Percentiles rank a stretch among this genome's conserved stretches.
Conservation (phyloP, 2,329 filamentous ascomycete species). For the Xylaria sp. region DNA sequence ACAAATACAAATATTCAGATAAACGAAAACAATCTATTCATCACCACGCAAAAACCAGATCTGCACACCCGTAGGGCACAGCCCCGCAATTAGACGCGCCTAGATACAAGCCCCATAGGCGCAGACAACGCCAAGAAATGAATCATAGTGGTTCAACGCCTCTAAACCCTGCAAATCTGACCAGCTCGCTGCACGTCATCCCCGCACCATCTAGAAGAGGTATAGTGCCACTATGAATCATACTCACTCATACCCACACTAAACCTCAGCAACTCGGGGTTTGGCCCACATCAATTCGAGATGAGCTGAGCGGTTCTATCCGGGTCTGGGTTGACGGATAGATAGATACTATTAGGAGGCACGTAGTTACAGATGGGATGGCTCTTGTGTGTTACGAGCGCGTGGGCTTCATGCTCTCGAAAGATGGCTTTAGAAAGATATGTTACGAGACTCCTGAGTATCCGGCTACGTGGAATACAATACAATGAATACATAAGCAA, state of each 20-base stretch:
- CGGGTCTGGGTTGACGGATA: background rate
- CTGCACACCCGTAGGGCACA: background rate
- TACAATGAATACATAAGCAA: background rate
- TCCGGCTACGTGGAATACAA: background rate
- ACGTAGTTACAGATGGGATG: background rate
- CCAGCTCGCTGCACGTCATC: background rate
- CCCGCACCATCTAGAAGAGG: background rate
- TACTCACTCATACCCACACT: slow-evolving; percentile 30
- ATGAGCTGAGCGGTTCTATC: background rate
- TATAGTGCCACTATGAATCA: slow-evolving; percentile 32
- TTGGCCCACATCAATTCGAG: slow-evolving; percentile 9
- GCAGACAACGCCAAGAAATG: slow-evolving; percentile 28
- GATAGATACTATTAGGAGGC: background rate
- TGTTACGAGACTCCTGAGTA: background rate
- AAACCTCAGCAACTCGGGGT: background rate
- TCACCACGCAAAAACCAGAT: background rate
- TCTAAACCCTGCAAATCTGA: background rate
- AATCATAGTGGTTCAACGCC: slow-evolving; percentile 36
- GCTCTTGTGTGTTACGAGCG: background rate
- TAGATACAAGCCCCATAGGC: background rate
- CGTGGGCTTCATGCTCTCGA: background rate
- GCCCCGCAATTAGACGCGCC: background rate
- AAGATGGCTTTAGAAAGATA: background rate
- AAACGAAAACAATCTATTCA: background rate
- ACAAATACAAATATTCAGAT: background rate